Evolutionary conservation across 768 basidiomycete genomes (phyloP), one percentile per base, ranked within the genome.

Genomic region (Panaeolus cyanescens): DNA sequence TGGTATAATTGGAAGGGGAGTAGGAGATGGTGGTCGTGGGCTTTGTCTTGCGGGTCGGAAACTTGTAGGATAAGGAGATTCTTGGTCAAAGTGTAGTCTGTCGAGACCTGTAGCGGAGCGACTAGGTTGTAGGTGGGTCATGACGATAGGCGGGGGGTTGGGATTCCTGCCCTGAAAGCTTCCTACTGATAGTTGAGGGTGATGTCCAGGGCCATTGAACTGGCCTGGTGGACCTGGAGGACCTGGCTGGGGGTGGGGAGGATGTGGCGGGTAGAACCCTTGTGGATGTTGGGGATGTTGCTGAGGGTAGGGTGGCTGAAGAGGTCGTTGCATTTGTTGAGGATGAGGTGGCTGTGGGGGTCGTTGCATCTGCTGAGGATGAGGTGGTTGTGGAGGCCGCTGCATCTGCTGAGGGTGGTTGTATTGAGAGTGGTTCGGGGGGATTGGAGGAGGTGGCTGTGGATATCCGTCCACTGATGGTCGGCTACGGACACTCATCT

Each of bases 41-140:
- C 73, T 70, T 57, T 72, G 68, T 34, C 68, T 59, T 69, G 62
- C 8, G 70, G 68, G 71, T 39, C 79, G 79, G 33, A 74, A 72
- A 13, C 79, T 78, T 10, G 74, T 78, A 17, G 90, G 86, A 72
- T 90, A 90, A 22, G 85, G 86, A 1, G 87, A 84, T 64, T 92
- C 89, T 65, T 90, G 90, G 71, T 93, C 87, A 73, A 90, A 89
- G 54, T 84, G 82, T 59, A 91, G 76, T 19, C 81, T 79, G 63
- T 84, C 83, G 39, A 81, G 62, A 10, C 69, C 66, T 30, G 72
- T 69, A 32, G 67, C 67, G 15, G 72, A 65, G 66, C 74, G 45
- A 36, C 55, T 55, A 31, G 37, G 53, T 34, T 62, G 61, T 22
- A 55, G 54, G 30, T 55, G 54, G 17, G 58, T 33, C 10, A 63